Conservation (phyloP, 768 basidiomycete species). For the Crassisporium funariophilum region DNA sequence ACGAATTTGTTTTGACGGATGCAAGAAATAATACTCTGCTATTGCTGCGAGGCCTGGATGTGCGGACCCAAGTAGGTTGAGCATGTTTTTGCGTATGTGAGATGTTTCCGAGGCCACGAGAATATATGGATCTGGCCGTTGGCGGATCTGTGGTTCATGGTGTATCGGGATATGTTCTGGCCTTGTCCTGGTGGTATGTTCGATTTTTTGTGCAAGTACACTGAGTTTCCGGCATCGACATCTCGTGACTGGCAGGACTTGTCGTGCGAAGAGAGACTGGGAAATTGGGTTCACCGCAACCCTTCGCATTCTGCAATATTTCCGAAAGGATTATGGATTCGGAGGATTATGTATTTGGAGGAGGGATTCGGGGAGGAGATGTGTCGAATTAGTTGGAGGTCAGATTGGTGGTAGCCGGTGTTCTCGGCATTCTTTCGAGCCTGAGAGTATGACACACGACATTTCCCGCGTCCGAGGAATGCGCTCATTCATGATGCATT, state of each 20-base stretch:
- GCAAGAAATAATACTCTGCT: conserved; percentile 90
- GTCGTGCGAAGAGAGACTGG: conserved; percentile 16
- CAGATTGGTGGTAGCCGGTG: conserved; percentile 9
- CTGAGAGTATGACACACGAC: conserved; percentile 13
- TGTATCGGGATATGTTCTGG: conserved; percentile 32
- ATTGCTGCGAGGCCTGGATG: conserved; percentile 87
- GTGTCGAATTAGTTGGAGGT: conserved; percentile 6
- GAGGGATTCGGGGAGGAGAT: conserved; percentile 8
- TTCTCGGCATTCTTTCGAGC: conserved; percentile 7
- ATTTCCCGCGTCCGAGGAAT: conserved; percentile 25
- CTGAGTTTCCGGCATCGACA: conserved; percentile 38
- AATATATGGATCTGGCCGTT: conserved; percentile 61
- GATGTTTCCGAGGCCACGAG: conserved; percentile 76
- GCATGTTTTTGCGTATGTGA: conserved; percentile 68
- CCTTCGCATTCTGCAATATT: conserved; percentile 16
- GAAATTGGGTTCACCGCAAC: conserved; percentile 17
- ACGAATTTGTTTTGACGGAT: conserved; percentile 88
- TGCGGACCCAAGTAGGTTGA: conserved; percentile 81
- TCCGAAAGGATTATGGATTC: too few relatives aligned
- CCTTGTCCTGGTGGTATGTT: conserved; percentile 27
- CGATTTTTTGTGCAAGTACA: conserved; percentile 43
- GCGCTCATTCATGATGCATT: conserved; percentile 19
- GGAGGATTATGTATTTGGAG: conserved; percentile 6
- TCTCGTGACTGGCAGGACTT: conserved; percentile 24
- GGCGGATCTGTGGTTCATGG: conserved; percentile 22